Evolutionary conservation across 1,139 yeast genomes (phyloP), one percentile per base, ranked within the genome.

Genomic region (Pneumocystis wakefieldiae): DNA sequence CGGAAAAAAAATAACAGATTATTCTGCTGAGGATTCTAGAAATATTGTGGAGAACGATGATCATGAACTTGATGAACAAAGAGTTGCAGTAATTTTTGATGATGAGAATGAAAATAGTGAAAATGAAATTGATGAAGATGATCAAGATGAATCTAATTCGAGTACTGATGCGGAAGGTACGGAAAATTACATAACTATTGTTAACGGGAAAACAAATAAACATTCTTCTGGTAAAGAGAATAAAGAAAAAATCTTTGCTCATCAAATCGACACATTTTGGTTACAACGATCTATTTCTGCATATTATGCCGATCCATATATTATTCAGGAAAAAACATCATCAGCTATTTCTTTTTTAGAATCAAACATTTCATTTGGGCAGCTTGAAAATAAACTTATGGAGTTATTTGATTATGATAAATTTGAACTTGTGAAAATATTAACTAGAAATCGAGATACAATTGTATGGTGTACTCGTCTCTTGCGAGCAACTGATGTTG

Each of bases 1-100:
- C 61, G 75, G 82, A 4, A 78, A 79, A 59, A 74, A 77, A 37
- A 81, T 91, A 59, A 80, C 85, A 0, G 96, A 85, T 68, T 83
- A 79, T 68, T 76, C 75, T 0, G 64, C 67, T 0, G 67, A 71
- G 6, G 76, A 76, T 24, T 77, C 71, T 3, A 72, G 68, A 24
- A 72, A 60, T 35, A 24, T 35, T 59, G 35, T 15, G 42, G 62
- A 59, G 8, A 63, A 39, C 24, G 62, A 71, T 8, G 71, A 68
- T 12, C 70, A 69, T 3, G 73, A 68, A 2, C 77, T 75, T 8
- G 76, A 77, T 14, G 83, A 79, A 2, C 72, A 76, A 17, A 79
- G 77, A 6, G 76, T 78, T 36, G 83, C 79, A 12, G 80, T 77
- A 6, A 77, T 77, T 1, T 78, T 77, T 57, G 79, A 76, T 59